phyloP scores from a whole-genome alignment of 805 yeast genomes.

The Priceomyces medius region DNA sequence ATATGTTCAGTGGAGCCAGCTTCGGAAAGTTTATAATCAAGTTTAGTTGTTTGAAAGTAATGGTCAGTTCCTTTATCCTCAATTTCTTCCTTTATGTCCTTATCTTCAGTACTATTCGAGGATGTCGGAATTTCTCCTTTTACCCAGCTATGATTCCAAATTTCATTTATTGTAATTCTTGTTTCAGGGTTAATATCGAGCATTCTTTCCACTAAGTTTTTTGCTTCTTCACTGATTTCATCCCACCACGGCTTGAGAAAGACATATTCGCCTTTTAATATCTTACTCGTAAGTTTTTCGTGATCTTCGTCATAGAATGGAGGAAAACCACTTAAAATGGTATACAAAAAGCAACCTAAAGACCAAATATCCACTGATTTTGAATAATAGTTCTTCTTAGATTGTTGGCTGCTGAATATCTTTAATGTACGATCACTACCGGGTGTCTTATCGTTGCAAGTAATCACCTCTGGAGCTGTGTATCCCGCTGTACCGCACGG shows the following conservation, averaged over 20 bases:
- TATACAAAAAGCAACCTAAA: slow-evolving; percentile 67
- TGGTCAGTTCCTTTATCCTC: not conserved
- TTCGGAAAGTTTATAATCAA: not conserved
- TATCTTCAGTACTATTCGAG: no score
- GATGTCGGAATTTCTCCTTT: slow-evolving; percentile 7
- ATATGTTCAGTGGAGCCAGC: slow-evolving; percentile 7
- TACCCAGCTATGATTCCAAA: slow-evolving; percentile 72
- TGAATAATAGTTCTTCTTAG: slow-evolving; percentile 52
- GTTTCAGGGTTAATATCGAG: slow-evolving; percentile 67
- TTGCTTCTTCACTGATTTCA: slow-evolving; percentile 71
- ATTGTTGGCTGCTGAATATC: slow-evolving; percentile 13
- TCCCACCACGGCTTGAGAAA: slow-evolving; percentile 88
- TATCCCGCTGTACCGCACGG: slow-evolving; percentile 79
- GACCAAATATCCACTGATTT: slow-evolving; percentile 76
- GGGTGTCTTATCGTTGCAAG: slow-evolving; percentile 21
- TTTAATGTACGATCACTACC: slow-evolving; percentile 9
- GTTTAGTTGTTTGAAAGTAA: slow-evolving; percentile 3
- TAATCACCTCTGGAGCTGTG: slow-evolving; percentile 70
- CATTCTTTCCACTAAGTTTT: slow-evolving; percentile 62
- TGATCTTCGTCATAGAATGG: slow-evolving; percentile 75
- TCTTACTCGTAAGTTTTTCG: slow-evolving; percentile 60
- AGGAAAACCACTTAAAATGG: slow-evolving; percentile 70
- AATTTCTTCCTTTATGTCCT: not conserved
- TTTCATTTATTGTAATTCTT: slow-evolving; percentile 66
- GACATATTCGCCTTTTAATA: slow-evolving; percentile 68